These are phyloP conservation scores for Gynochthodes officinalis DNA, from an alignment of 257 asterid genomes.

Conservation along the genomic window DNA sequence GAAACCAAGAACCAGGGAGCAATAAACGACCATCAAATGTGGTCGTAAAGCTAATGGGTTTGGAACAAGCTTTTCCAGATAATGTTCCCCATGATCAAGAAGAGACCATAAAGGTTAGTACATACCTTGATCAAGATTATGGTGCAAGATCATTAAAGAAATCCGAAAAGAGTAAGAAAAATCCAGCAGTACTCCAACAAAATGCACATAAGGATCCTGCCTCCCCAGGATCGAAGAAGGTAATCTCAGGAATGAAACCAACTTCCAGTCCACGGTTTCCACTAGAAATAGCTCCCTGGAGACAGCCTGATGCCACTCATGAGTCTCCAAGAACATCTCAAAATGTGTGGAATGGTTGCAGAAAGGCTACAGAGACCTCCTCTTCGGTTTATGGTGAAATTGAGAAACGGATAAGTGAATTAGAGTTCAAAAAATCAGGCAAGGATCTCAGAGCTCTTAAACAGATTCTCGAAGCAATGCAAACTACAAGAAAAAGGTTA, in stretches of 20 bases:
- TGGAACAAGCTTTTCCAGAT: conserved; percentile 68
- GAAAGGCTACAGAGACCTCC: conserved; percentile 34
- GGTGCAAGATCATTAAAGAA: conserved; percentile 26
- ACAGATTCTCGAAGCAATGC: conserved; percentile 85
- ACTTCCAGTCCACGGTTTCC: conserved; percentile 53
- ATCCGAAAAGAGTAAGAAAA: conserved; percentile 34
- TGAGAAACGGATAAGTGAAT: conserved; percentile 74
- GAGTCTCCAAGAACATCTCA: conserved; percentile 39
- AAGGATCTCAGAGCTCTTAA: conserved; percentile 92
- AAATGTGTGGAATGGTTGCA: conserved; percentile 34
- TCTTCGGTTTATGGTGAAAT: conserved; percentile 77
- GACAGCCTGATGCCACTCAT: conserved; percentile 45
- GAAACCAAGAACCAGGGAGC: conserved; percentile 44
- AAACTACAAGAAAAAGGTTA: conserved; percentile 58
- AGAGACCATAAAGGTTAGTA: conserved; percentile 28
- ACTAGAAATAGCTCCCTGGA: conserved; percentile 88
- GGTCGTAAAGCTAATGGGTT: conserved; percentile 91
- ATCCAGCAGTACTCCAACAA: conserved; percentile 35
- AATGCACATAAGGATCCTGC: conserved; percentile 35
- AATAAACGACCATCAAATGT: conserved; percentile 57
- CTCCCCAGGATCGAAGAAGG: conserved; percentile 31
- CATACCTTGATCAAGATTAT: conserved; percentile 31
- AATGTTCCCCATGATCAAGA: conserved; percentile 31
- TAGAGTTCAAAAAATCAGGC: conserved; percentile 74
- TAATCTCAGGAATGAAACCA: conserved; percentile 32